Evolutionary conservation across 495 filamentous ascomycete genomes (phyloP).

Genomic region (Tuber microsphaerosporum): DNA sequence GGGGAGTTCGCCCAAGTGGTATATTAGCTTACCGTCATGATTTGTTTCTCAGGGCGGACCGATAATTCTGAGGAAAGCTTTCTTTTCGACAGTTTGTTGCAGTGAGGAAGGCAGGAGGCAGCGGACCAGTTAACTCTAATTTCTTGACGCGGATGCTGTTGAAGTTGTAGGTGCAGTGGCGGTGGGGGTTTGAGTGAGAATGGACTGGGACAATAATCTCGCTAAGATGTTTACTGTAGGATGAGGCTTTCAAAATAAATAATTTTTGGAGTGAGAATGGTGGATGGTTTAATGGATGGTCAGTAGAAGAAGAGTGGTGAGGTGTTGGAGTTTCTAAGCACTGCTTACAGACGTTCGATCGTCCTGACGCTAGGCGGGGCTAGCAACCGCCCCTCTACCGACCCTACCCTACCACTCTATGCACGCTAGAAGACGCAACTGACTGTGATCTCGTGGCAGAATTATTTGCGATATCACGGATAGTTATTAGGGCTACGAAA

Average conservation of each 20-base stretch:
- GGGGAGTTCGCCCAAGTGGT: background rate
- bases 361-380: conserved; percentile 29
- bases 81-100: conserved; percentile 41
- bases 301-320: background rate
- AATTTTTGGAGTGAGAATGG: conserved; percentile 5
- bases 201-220: conserved; percentile 9
- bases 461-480: background rate
- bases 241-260: conserved; percentile 6
- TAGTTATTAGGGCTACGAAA: background rate
- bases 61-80: conserved; percentile 39
- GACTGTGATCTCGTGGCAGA: background rate
- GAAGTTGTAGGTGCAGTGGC: conserved; percentile 6
- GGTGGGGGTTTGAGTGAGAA: conserved; percentile 4
- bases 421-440: background rate
- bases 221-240: conserved; percentile 8
- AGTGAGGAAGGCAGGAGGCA: conserved; percentile 12
- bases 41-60: conserved; percentile 41
- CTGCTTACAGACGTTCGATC: conserved; percentile 9
- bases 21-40: conserved; percentile 36
- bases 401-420: background rate
- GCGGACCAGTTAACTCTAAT: conserved; percentile 5
- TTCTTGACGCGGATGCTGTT: background rate
- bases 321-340: background rate
- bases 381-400: background rate
- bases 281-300: conserved; percentile 15